These are phyloP conservation scores for Talaromyces marneffei DNA, from an alignment of 2,329 filamentous ascomycete genomes.

Conservation along the genomic window DNA sequence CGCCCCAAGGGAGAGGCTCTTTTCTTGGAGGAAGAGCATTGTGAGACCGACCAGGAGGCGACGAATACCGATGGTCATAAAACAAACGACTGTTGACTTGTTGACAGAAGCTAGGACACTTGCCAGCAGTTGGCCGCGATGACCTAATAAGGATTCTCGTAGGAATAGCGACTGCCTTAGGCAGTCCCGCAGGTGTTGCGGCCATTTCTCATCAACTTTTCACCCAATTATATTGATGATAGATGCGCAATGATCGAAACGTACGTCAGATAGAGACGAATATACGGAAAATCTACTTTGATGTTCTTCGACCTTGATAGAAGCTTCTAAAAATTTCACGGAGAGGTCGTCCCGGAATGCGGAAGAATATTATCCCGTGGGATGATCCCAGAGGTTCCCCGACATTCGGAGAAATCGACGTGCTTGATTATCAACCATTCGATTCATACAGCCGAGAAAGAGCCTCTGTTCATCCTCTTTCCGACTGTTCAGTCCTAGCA, in stretches of 20 bases:
- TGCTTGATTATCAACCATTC: slow-evolving; percentile 7
- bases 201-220: slow-evolving; percentile 29
- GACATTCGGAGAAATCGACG: slow-evolving; percentile 14
- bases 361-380: slow-evolving; percentile 26
- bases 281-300: neutral
- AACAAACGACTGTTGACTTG: slow-evolving; percentile 34
- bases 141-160: slow-evolving; percentile 36
- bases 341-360: slow-evolving; percentile 8
- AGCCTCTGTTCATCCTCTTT: slow-evolving; percentile 2
- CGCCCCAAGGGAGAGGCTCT: slow-evolving; percentile 16
- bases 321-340: slow-evolving; percentile 31
- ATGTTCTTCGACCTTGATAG: slow-evolving; percentile 2
- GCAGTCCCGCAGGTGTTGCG: slow-evolving; percentile 35
- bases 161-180: slow-evolving; percentile 39
- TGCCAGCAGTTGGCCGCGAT: slow-evolving; percentile 27
- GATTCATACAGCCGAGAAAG: neutral
- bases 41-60: slow-evolving; percentile 25
- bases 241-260: neutral
- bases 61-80: slow-evolving; percentile 23
- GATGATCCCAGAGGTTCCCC: slow-evolving; percentile 20
- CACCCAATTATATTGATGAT: neutral
- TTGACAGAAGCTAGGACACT: slow-evolving; percentile 28
- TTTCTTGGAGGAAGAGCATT: slow-evolving; percentile 24
- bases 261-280: neutral
- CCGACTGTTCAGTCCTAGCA: neutral